Evolutionary conservation across 306 rosid genomes (phyloP).

Genomic region (Aeschynomene evenia): DNA sequence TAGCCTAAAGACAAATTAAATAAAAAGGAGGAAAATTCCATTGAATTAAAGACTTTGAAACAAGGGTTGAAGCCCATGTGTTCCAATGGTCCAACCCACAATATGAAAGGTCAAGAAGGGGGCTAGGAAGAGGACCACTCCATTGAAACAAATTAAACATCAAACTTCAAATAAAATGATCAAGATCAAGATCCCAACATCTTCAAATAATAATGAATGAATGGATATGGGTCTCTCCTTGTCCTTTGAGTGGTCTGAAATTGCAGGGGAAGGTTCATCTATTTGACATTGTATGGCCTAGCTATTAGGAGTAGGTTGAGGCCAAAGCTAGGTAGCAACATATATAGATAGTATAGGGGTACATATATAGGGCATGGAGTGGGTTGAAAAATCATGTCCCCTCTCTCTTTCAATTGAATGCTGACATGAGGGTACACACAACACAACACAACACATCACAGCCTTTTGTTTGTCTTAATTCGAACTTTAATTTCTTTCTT

Average conservation of each 20-base stretch:
- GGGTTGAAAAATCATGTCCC: conserved; percentile 13
- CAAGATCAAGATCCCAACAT: neutral
- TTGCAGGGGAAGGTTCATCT: neutral
- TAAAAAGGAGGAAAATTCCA: neutral
- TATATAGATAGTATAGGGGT: neutral
- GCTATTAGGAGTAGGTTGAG: conserved; percentile 28
- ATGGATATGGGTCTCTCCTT: neutral
- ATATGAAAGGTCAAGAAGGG: neutral
- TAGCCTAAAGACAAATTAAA: too few relatives aligned
- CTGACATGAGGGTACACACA: neutral
- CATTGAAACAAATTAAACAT: too few relatives aligned
- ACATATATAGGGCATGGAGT: conserved; percentile 13
- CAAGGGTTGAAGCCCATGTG: neutral
- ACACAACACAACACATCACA: too few relatives aligned
- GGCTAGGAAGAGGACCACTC: conserved; percentile 30
- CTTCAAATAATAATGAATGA: neutral
- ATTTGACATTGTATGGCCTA: neutral
- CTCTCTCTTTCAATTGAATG: neutral
- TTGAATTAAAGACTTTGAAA: neutral
- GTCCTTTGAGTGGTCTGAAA: conserved; percentile 25
- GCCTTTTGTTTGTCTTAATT: neutral
- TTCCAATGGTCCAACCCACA: conserved; percentile 37
- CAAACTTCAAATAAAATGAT: neutral
- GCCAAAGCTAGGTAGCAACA: conserved; percentile 1
- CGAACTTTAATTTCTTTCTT: neutral